Percentiles rank a stretch among this genome's conserved stretches.
Conservation (phyloP, 352 stramenopile species). For the Paralagenidium karlingii region DNA sequence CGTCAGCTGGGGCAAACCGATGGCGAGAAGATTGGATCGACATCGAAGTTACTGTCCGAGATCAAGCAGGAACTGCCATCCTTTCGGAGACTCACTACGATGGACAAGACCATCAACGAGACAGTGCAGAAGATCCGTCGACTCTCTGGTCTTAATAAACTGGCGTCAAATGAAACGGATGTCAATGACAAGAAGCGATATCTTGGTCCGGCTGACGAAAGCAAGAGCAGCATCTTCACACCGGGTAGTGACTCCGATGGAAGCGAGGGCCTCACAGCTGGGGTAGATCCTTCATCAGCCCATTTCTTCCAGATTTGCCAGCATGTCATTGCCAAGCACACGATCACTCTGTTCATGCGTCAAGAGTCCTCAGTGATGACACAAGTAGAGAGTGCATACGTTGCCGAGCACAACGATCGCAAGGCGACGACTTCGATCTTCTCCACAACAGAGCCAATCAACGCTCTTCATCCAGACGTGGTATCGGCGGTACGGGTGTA, state of each 20-base stretch:
- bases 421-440: not conserved
- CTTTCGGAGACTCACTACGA: conserved; percentile 27
- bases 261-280: no score
- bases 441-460: conserved; percentile 14
- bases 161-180: not conserved
- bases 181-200: not conserved
- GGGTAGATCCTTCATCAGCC: conserved; percentile 34
- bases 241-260: conserved; percentile 1
- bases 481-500: conserved; percentile 31
- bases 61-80: conserved; percentile 12
- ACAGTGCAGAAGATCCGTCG: conserved; percentile 40
- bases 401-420: conserved; percentile 3
- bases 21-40: no score
- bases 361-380: conserved; percentile 51
- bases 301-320: conserved; percentile 59
- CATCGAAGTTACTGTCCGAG: no score
- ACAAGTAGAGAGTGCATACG: conserved; percentile 19
- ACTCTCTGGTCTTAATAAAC: conserved; percentile 16
- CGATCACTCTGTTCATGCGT: conserved; percentile 44
- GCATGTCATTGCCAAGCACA: conserved; percentile 57
- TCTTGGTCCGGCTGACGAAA: not conserved
- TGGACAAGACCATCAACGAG: conserved; percentile 53
- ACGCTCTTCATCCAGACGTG: conserved; percentile 25
- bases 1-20: no score
- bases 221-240: conserved; percentile 4